These are phyloP conservation scores for Fusarium pininemorale DNA, from an alignment of 2,329 filamentous ascomycete species.

Conservation along the genomic window DNA sequence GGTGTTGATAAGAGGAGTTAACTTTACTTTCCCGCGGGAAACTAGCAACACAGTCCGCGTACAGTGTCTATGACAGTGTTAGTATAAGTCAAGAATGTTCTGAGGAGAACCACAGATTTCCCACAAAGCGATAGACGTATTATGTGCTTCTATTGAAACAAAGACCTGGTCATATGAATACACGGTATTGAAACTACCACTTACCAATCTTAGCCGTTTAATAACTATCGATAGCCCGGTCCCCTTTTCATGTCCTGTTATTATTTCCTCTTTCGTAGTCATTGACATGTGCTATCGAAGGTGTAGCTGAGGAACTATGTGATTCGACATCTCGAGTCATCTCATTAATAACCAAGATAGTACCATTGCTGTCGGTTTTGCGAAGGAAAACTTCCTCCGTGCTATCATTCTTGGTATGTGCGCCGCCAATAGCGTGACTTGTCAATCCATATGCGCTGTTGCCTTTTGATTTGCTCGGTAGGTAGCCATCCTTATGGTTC, in stretches of 20 bases:
- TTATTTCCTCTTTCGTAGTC: not conserved
- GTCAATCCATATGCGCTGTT: conserved; percentile 19
- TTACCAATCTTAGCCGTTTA: too few relatives aligned
- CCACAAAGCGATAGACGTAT: too few relatives aligned
- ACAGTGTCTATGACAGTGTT: not conserved
- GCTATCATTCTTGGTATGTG: conserved; percentile 33
- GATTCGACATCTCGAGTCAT: conserved; percentile 25
- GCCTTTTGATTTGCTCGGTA: conserved; percentile 15
- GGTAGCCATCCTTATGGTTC: conserved; percentile 15
- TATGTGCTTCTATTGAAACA: not conserved
- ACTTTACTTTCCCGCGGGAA: conserved; percentile 6
- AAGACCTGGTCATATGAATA: not conserved
- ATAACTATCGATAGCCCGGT: too few relatives aligned
- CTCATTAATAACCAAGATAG: conserved; percentile 34
- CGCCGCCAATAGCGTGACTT: conserved; percentile 25
- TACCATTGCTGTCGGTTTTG: conserved; percentile 27
- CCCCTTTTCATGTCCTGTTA: too few relatives aligned
- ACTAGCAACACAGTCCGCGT: not conserved
- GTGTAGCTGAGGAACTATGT: conserved; percentile 9
- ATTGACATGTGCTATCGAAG: conserved; percentile 9
- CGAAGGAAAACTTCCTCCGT: conserved; percentile 36
- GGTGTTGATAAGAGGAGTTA: not conserved
- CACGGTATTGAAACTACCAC: not conserved
- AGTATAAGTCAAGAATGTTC: not conserved
- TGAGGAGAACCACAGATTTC: too few relatives aligned